These are phyloP conservation scores for Chlorella sorokiniana DNA, from an alignment of 139 green algal species.

Conservation along the genomic window DNA sequence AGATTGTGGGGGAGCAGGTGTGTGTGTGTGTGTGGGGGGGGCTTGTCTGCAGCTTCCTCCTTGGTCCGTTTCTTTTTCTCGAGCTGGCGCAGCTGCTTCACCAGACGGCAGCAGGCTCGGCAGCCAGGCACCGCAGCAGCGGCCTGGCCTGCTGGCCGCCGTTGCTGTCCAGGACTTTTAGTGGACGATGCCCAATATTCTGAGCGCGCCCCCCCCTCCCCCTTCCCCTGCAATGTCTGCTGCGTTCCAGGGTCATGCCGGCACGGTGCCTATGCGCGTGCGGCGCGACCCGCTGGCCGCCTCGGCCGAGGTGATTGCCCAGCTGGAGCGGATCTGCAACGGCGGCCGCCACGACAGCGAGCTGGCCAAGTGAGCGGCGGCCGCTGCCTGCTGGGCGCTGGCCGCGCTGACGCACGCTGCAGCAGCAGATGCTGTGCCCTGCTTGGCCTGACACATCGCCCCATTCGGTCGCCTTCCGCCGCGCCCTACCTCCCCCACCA, in stretches of 20 bases:
- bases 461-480: too few relatives aligned
- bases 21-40: neutral
- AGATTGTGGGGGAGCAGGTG: constrained; percentile 69
- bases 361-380: neutral
- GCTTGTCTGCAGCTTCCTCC: neutral
- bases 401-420: too few relatives aligned
- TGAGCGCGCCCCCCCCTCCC: neutral
- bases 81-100: too few relatives aligned
- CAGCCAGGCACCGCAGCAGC: too few relatives aligned
- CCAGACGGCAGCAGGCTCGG: too few relatives aligned
- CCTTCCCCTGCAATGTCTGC: neutral
- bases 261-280: constrained; percentile 89
- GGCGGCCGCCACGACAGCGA: constrained; percentile 41
- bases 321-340: constrained; percentile 73
- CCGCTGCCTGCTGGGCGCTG: neutral
- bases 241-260: constrained; percentile 78
- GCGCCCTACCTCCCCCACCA: too few relatives aligned
- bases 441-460: neutral
- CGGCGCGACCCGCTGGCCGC: constrained; percentile 77
- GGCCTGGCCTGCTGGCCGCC: too few relatives aligned
- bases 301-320: constrained; percentile 66
- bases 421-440: too few relatives aligned
- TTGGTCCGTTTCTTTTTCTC: too few relatives aligned
- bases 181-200: too few relatives aligned
- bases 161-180: too few relatives aligned